Evolutionary conservation across 2,329 filamentous ascomycete genomes (phyloP).

Genomic region (Penicillium hordei): DNA sequence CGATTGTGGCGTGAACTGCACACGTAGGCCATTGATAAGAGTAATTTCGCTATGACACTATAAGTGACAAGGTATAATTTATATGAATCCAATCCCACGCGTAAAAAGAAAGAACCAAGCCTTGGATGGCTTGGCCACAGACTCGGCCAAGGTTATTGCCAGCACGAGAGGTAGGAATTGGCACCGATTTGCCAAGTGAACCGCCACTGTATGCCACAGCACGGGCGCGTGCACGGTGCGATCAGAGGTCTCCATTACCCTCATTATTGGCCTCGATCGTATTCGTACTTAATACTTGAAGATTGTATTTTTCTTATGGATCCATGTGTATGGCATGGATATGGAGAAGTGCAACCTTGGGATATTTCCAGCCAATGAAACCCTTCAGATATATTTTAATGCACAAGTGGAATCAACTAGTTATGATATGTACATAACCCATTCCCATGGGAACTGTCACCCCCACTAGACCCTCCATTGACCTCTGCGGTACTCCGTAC

Average conservation of each 20-base stretch:
- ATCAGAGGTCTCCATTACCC: neutral
- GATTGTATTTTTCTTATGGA: neutral
- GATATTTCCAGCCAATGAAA: neutral
- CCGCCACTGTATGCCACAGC: neutral
- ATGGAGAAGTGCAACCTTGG: neutral
- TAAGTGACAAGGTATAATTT: neutral
- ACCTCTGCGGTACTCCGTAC: no score
- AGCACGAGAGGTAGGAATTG: neutral
- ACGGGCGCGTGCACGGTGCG: neutral
- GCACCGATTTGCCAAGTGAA: constrained; percentile 6
- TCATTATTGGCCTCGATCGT: neutral
- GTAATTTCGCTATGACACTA: neutral
- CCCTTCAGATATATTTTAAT: no score
- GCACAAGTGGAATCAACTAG: neutral
- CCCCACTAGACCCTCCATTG: no score
- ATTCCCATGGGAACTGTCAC: neutral
- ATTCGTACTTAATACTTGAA: neutral
- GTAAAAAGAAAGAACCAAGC: neutral
- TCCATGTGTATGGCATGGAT: neutral
- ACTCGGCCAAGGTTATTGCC: neutral
- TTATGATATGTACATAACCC: neutral
- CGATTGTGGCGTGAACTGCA: neutral
- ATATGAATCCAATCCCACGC: neutral
- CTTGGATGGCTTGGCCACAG: neutral
- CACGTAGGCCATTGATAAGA: neutral